phyloP scores from a whole-genome alignment of 2,329 filamentous ascomycete species.

The Diplodia corticola region DNA sequence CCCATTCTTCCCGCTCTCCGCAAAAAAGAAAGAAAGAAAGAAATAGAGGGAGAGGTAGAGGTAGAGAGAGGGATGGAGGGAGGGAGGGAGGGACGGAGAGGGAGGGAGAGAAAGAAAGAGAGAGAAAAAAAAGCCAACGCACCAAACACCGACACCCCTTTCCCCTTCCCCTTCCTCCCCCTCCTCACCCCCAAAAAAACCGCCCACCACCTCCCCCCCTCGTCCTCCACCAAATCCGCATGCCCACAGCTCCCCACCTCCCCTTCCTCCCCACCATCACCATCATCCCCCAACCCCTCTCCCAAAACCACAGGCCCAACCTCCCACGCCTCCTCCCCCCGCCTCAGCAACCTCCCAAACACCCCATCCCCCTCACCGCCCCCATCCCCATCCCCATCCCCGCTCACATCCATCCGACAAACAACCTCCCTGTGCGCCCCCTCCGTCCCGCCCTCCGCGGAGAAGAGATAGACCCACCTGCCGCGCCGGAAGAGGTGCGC shows the following conservation, averaged over 20 bases:
- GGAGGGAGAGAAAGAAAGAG: neutral
- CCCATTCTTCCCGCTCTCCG: neutral
- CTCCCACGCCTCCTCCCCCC: conserved; percentile 61
- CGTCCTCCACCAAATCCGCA: conserved; percentile 51
- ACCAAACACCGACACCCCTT: conserved; percentile 48
- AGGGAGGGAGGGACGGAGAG: too few relatives aligned
- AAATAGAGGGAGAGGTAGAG: too few relatives aligned
- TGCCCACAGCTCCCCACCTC: conserved; percentile 55
- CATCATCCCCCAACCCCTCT: conserved; percentile 26
- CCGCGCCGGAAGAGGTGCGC: conserved; percentile 41
- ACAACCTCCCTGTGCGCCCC: conserved; percentile 56
- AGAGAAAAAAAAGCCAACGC: conserved; percentile 1
- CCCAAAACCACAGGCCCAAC: conserved; percentile 51
- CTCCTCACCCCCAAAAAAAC: conserved; percentile 51
- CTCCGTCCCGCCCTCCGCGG: conserved; percentile 53
- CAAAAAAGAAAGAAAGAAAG: too few relatives aligned
- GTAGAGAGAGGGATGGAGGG: too few relatives aligned
- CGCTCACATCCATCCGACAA: conserved; percentile 44
- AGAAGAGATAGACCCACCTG: conserved; percentile 39
- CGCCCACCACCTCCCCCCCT: conserved; percentile 50
- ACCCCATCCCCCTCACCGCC: conserved; percentile 55
- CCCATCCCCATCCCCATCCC: conserved; percentile 59
- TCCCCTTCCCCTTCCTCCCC: conserved; percentile 29
- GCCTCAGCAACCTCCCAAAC: conserved; percentile 33
- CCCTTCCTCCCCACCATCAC: conserved; percentile 38